A percentile compares a stretch with the other conserved stretches of the same genome.
phyloP scores from a whole-genome alignment of 2,329 filamentous ascomycete species.

The Piedraia hortae region DNA sequence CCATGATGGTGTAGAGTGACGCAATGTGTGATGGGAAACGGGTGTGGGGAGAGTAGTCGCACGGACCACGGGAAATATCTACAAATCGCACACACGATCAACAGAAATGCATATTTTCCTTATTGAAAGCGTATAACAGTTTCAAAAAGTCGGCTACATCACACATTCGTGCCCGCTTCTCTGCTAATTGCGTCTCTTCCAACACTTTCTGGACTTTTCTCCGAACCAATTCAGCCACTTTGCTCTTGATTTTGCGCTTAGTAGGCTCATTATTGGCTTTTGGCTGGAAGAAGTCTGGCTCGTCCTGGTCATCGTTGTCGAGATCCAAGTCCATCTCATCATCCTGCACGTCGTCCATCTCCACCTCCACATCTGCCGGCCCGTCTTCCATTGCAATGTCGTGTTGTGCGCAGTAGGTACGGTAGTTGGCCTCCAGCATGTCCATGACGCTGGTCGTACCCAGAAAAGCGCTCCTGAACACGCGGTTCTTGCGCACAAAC shows the following conservation, averaged over 20 bases:
- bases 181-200: constrained; percentile 52
- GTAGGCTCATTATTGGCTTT: constrained; percentile 24
- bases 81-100: constrained; percentile 1
- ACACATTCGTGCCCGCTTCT: constrained; percentile 60
- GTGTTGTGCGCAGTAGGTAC: constrained; percentile 71
- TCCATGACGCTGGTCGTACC: constrained; percentile 54
- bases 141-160: constrained; percentile 82
- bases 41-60: too few species aligned
- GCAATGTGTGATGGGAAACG: too few species aligned
- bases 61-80: background rate
- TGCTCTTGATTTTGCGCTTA: constrained; percentile 48
- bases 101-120: constrained; percentile 69
- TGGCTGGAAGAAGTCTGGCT: constrained; percentile 66
- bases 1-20: constrained; percentile 4
- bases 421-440: constrained; percentile 69
- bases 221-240: constrained; percentile 53
- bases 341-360: too few species aligned
- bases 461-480: constrained; percentile 53
- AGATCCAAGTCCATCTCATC: constrained; percentile 20
- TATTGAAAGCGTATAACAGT: constrained; percentile 59
- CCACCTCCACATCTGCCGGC: constrained; percentile 15
- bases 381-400: constrained; percentile 52
- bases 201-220: constrained; percentile 69
- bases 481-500: constrained; percentile 79
- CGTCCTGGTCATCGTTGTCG: constrained; percentile 32